Base-by-base conservation (phyloP, 2,329 filamentous ascomycete genomes). In the Aspergillaceae sp. region DNA sequence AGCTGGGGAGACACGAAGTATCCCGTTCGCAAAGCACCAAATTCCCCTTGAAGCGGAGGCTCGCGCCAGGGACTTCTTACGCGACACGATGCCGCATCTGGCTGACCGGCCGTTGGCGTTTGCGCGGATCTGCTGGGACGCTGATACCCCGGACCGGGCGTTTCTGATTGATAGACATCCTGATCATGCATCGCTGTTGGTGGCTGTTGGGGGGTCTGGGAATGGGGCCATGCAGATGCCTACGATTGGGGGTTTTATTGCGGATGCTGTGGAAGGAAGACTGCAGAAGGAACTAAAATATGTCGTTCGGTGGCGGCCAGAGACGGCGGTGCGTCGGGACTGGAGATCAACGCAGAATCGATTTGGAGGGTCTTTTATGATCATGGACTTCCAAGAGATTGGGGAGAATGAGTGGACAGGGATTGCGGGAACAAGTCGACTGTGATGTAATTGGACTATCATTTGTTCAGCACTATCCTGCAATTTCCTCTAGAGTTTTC, bases 81-180 rank as follows among this genome's bases (percentile, higher is more conserved):
- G 56, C 6, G 74, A 76, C 36, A 74, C 71, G 1, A 75, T 79
- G 70, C 75, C 76, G 1, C 73, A 79, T 45, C 67, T 79, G 4
- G 68, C 71, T 0, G 57, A 68, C 1, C 64, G 76, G 2, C 66
- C 68, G 0, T 72, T 79, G 42, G 67, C 60, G 19, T 77, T 74
- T 49, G 73, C 73, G 5, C 64, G 74, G 10, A 72, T 79, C 30
- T 79, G 76, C 59, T 79, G 77, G 76, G 76, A 76, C 53, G 71
- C 75, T 0, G 77, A 80, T 52, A 79, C 76, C 0, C 68, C 72
- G 0, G 74, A 80, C 55, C 68, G 75, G 2, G 64, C 72, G 19
- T 79, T 78, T 46, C 56, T 80, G 11, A 76, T 80, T 45, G 71
- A 72, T 44, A 59, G 60, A 29, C 75, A 79, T 56, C 73, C 75